Conservation (phyloP, 345 rosid genomes). For the Arabis hirsuta region DNA sequence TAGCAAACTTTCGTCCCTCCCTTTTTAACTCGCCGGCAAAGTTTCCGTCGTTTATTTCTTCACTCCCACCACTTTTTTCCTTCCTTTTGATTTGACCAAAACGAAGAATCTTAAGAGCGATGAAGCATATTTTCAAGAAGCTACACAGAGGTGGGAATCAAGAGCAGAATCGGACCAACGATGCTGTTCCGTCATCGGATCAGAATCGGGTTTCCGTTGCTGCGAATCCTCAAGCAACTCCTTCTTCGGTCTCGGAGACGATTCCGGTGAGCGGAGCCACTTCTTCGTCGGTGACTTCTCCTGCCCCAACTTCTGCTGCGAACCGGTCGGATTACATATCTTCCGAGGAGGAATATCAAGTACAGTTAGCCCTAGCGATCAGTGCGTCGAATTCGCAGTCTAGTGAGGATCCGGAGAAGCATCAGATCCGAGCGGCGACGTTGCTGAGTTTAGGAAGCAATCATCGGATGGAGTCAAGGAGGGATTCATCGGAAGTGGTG, state of each 20-base stretch:
- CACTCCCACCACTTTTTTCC: slow-evolving; percentile 13
- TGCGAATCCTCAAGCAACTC: slow-evolving; percentile 49
- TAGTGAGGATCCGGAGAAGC: slow-evolving; percentile 71
- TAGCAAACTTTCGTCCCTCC: background rate
- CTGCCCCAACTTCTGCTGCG: slow-evolving; percentile 38
- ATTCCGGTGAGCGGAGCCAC: slow-evolving; percentile 24
- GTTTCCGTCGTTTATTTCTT: slow-evolving; percentile 37
- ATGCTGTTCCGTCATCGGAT: slow-evolving; percentile 57
- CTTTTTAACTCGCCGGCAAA: slow-evolving; percentile 41
- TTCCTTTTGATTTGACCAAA: slow-evolving; percentile 19
- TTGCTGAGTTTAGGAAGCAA: slow-evolving; percentile 68
- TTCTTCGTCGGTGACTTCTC: slow-evolving; percentile 33
- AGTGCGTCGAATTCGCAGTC: slow-evolving; percentile 86
- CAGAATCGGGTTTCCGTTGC: slow-evolving; percentile 45
- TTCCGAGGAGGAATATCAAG: slow-evolving; percentile 95
- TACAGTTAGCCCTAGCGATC: slow-evolving; percentile 93
- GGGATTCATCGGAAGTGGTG: slow-evolving; percentile 62
- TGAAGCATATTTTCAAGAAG: slow-evolving; percentile 97
- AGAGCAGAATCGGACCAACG: slow-evolving; percentile 75
- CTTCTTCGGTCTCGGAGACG: slow-evolving; percentile 47
- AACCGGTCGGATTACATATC: slow-evolving; percentile 63
- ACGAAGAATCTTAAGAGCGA: slow-evolving; percentile 43
- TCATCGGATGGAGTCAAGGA: slow-evolving; percentile 55
- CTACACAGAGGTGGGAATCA: slow-evolving; percentile 77
- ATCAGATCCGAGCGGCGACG: slow-evolving; percentile 93